phyloP scores from a whole-genome alignment of 805 yeast species.

The Debaryomyces castellii region DNA sequence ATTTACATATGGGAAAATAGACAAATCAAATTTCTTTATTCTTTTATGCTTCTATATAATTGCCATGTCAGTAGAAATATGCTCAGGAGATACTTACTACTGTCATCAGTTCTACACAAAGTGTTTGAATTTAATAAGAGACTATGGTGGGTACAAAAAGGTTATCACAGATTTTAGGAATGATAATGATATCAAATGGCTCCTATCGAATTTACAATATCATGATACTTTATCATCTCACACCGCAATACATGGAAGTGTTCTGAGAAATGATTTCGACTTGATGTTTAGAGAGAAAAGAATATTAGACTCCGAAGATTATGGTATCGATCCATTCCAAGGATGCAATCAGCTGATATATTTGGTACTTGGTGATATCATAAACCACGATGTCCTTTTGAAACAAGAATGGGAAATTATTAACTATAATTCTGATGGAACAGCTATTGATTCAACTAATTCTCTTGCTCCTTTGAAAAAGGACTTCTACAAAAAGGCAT shows the following conservation, averaged over 20 bases:
- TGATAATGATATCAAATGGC: slow-evolving; percentile 15
- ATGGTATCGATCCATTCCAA: slow-evolving; percentile 26
- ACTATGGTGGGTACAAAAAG: slow-evolving; percentile 15
- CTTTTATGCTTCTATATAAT: background rate
- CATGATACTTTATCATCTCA: slow-evolving; percentile 18
- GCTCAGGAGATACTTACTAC: background rate
- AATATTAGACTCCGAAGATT: slow-evolving; percentile 10
- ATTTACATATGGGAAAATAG: too few species aligned
- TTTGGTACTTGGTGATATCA: slow-evolving; percentile 16
- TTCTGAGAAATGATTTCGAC: slow-evolving; percentile 12
- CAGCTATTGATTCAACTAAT: background rate
- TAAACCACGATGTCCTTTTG: background rate
- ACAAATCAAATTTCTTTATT: background rate
- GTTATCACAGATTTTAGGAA: slow-evolving; percentile 12
- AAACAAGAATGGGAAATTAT: slow-evolving; percentile 1
- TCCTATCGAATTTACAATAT: slow-evolving; percentile 17
- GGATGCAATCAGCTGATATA: slow-evolving; percentile 20
- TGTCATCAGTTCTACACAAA: background rate
- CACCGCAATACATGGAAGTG: slow-evolving; percentile 15
- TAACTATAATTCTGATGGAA: background rate
- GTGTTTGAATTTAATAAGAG: slow-evolving; percentile 7
- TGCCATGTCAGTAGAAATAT: background rate
- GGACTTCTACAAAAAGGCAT: background rate
- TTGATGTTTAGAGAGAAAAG: slow-evolving; percentile 8
- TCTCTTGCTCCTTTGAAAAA: background rate